Percentiles rank a stretch among this genome's conserved stretches.
Evolutionary conservation across 2,329 filamentous ascomycete species (phyloP).

Genomic region (Rugonectria rugulosa): DNA sequence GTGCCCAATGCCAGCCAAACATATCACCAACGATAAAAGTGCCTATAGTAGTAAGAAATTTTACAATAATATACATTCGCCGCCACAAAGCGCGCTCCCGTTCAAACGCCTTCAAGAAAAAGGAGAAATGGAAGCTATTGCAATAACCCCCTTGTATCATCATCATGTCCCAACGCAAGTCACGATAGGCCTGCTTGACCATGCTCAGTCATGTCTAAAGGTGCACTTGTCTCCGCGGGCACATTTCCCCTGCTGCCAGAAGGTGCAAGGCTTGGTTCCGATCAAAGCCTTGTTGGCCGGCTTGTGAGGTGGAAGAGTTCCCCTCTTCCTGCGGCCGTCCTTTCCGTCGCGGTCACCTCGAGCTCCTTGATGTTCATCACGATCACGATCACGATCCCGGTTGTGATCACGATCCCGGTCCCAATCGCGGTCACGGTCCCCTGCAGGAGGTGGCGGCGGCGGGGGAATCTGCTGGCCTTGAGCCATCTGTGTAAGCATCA

Average conservation of each 20-base stretch:
- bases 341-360: conserved; percentile 46
- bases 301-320: conserved; percentile 51
- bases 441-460: conserved; percentile 31
- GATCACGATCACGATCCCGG: conserved; percentile 44
- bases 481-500: conserved; percentile 49
- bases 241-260: conserved; percentile 75
- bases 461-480: conserved; percentile 42
- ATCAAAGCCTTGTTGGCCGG: conserved; percentile 64
- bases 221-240: conserved; percentile 78
- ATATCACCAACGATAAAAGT: conserved; percentile 6
- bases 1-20: neutral
- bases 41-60: conserved; percentile 23
- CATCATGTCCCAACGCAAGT: conserved; percentile 12
- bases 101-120: conserved; percentile 6
- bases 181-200: conserved; percentile 9
- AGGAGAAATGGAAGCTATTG: conserved; percentile 8
- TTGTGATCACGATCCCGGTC: conserved; percentile 43
- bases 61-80: conserved; percentile 37
- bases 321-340: conserved; percentile 51
- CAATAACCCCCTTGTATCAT: conserved; percentile 5
- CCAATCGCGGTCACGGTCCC: conserved; percentile 44
- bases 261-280: conserved; percentile 73
- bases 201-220: conserved; percentile 68
- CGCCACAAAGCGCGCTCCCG: conserved; percentile 2
- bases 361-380: conserved; percentile 42